Base-by-base conservation (phyloP, 805 yeast genomes). In the Lipomyces sp. region DNA sequence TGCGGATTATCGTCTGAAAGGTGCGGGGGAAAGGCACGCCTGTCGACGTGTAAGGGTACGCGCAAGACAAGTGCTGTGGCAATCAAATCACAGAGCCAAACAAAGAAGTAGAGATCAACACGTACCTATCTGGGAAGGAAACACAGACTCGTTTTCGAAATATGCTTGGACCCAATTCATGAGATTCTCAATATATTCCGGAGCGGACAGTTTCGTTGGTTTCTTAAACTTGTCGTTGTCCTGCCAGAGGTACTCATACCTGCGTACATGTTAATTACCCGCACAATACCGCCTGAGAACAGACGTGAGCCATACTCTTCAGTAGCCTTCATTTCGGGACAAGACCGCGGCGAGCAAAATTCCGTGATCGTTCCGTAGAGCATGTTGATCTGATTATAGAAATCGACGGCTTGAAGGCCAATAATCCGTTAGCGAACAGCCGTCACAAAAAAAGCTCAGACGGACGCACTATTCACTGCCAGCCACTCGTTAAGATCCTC, bases 251-350 rank as follows among this genome's bases (percentile, higher is more conserved):
- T 93, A 93, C 68, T 93, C 98, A 34, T 56, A 56, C 28, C 56
- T 57, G 11, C 11, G 34, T 14, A 14, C 19, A 43, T 14, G n/a
- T 23, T 36, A 21, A 32, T 23, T 32, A 24, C 6, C 23, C 4
- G 16, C 31, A 18, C 24, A 13, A 23, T 21, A 18, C n/a, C n/a
- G n/a, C n/a, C n/a, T n/a, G n/a, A n/a, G n/a, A n/a, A n/a, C n/a
- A n/a, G n/a, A n/a, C n/a, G n/a, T n/a, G n/a, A n/a, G n/a, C n/a
- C 59, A 65, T 89, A 91, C 71, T 90, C 97, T 55, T 84, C 93
- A 0, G 98, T 91, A 19, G 99, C 99, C 50, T 86, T 90, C 99
- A 93, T 93, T 51, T 93, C 74, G 2, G 98, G 98, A 67, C 99
- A 93, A 2, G 95, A 78, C n/a, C 73, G 68, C 2, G 98, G 97